Percentiles rank a stretch among this genome's conserved stretches.
These are phyloP conservation scores for Zymoseptoria tritici DNA, from an alignment of 2,329 filamentous ascomycete genomes.

Conservation along the genomic window DNA sequence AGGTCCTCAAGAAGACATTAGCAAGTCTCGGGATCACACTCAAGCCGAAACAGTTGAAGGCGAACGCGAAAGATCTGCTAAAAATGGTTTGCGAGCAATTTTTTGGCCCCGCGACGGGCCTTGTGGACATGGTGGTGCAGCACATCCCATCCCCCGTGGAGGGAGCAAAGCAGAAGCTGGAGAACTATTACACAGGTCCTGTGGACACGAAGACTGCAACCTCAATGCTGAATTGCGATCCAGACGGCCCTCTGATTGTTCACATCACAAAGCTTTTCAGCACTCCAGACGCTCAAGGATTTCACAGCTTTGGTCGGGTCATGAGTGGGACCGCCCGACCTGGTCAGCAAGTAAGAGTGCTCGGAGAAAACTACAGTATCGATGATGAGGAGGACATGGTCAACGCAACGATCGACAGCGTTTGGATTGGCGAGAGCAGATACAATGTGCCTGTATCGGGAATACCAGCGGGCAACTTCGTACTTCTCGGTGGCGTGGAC, in stretches of 20 bases:
- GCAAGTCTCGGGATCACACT: conserved; percentile 71
- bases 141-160: conserved; percentile 83
- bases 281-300: conserved; percentile 79
- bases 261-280: conserved; percentile 92
- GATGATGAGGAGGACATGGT: conserved; percentile 99
- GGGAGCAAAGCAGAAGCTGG: conserved; percentile 66
- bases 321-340: conserved; percentile 84
- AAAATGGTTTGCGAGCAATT: conserved; percentile 91
- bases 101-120: conserved; percentile 80
- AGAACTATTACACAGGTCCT: conserved; percentile 88
- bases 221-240: conserved; percentile 74
- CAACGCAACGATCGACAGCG: conserved; percentile 71
- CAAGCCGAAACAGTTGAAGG: conserved; percentile 87
- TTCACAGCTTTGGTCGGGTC: conserved; percentile 83
- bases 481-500: conserved; percentile 85
- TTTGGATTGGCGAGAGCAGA: conserved; percentile 83
- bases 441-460: conserved; percentile 91
- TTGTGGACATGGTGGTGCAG: conserved; percentile 90
- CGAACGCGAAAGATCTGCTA: conserved; percentile 80
- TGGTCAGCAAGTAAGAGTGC: conserved; percentile 75
- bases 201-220: conserved; percentile 71
- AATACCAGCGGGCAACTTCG: conserved; percentile 88
- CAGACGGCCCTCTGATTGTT: conserved; percentile 84
- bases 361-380: conserved; percentile 90
- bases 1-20: conserved; percentile 73